Evolutionary conservation across 164 flowering plant species (phyloP).

Genomic region (Tetracentron sinense): DNA sequence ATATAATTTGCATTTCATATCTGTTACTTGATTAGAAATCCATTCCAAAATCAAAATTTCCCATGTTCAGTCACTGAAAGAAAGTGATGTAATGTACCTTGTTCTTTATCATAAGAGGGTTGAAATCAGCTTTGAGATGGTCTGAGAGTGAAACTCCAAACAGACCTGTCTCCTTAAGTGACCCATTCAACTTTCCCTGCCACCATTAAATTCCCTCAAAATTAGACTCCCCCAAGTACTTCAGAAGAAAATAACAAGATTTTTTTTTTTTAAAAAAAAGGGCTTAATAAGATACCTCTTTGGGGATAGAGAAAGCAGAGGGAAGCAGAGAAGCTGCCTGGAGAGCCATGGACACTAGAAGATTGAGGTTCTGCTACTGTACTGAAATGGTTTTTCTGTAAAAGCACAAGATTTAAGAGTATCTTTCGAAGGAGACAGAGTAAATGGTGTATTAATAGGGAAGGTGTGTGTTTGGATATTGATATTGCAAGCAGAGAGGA

Average conservation of each 20-base stretch:
- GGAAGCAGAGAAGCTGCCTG: constrained; percentile 72
- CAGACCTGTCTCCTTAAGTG: constrained; percentile 54
- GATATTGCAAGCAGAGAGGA: constrained; percentile 35
- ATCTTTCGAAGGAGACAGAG: neutral
- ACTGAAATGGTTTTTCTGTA: neutral
- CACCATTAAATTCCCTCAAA: neutral
- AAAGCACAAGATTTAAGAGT: no score
- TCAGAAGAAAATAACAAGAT: no score
- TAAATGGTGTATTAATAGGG: neutral
- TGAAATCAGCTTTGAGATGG: constrained; percentile 50
- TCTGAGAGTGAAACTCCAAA: constrained; percentile 61
- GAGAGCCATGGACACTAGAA: constrained; percentile 51
- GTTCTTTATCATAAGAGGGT: constrained; percentile 35
- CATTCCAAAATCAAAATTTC: no score
- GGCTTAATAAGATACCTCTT: constrained; percentile 59
- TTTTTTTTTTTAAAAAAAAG: no score
- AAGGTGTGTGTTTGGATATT: constrained; percentile 26
- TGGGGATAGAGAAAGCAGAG: constrained; percentile 48
- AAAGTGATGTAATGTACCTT: constrained; percentile 46
- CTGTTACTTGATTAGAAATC: neutral
- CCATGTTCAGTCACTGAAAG: no score
- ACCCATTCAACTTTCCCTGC: constrained; percentile 52
- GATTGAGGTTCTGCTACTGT: neutral
- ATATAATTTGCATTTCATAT: neutral
- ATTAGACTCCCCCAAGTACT: neutral